Conservation (phyloP, 345 rosid genomes). For the Durio zibethinus region DNA sequence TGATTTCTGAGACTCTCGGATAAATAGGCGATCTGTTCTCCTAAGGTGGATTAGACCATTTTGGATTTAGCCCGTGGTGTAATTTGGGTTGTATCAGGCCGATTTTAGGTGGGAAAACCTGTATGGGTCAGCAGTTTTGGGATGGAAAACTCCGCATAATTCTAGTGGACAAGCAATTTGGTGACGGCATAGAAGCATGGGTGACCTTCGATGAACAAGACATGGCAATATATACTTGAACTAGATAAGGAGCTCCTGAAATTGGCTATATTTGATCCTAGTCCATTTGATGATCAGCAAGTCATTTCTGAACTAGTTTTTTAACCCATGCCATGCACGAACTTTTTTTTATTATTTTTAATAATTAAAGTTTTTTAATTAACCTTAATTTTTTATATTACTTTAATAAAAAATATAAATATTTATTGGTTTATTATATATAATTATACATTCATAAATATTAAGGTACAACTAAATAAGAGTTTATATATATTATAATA, state of each 20-base stretch:
- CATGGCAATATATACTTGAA: slow-evolving; percentile 33
- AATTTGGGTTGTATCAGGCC: slow-evolving; percentile 27
- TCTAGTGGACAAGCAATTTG: slow-evolving; percentile 31
- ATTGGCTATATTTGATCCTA: slow-evolving; percentile 33
- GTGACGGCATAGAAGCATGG: slow-evolving; percentile 53
- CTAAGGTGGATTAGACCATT: slow-evolving; percentile 18
- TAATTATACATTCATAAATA: too few species aligned
- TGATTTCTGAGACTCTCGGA: slow-evolving; percentile 17
- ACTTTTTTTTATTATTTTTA: too few species aligned
- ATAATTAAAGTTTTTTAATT: too few species aligned
- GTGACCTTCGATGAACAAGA: slow-evolving; percentile 39
- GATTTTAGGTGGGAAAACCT: slow-evolving; percentile 52
- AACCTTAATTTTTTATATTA: too few species aligned
- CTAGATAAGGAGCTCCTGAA: slow-evolving; percentile 22
- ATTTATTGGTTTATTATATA: too few species aligned
- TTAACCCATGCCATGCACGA: too few species aligned
- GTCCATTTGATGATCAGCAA: slow-evolving; percentile 24
- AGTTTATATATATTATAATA: too few species aligned
- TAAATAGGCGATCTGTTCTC: slow-evolving; percentile 6
- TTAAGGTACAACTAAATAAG: too few species aligned
- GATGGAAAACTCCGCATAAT: slow-evolving; percentile 17
- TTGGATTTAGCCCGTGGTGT: slow-evolving; percentile 41
- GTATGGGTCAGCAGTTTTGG: slow-evolving; percentile 36
- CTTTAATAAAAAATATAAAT: too few species aligned
- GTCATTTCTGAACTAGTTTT: background rate